Conservation (phyloP, 257 asterid genomes). For the Verbena officinalis region DNA sequence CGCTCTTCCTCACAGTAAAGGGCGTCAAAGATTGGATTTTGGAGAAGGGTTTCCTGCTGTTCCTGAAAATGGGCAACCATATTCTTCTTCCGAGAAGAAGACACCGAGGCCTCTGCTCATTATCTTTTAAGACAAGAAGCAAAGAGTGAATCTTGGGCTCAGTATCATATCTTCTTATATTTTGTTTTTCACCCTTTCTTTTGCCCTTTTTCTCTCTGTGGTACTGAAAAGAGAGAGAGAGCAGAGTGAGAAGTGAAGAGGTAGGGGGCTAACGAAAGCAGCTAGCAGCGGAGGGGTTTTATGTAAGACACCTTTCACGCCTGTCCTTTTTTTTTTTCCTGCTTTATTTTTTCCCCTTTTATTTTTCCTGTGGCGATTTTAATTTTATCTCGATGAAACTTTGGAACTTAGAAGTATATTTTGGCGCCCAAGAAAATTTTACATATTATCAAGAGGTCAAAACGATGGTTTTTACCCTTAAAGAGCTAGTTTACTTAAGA, state of each 20-base stretch:
- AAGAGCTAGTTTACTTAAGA: no score
- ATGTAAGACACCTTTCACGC: conserved; percentile 77
- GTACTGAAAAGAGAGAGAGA: conserved; percentile 7
- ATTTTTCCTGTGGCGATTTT: conserved; percentile 13
- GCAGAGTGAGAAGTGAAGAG: conserved; percentile 22
- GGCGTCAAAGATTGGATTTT: conserved; percentile 66
- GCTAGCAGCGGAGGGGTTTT: conserved; percentile 58
- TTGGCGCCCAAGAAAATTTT: conserved; percentile 40
- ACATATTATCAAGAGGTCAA: conserved; percentile 11
- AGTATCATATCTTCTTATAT: conserved; percentile 46
- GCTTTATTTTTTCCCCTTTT: conserved; percentile 8
- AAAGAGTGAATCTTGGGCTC: conserved; percentile 56
- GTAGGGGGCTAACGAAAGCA: conserved; percentile 34
- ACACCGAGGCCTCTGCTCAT: conserved; percentile 61
- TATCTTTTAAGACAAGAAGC: conserved; percentile 48
- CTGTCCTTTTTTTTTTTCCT: conserved; percentile 50
- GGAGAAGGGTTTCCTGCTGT: conserved; percentile 47
- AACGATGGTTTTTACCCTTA: conserved; percentile 20
- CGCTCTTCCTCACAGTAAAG: conserved; percentile 83
- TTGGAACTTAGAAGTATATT: conserved; percentile 15
- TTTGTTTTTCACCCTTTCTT: conserved; percentile 21
- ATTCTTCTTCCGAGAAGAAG: conserved; percentile 76
- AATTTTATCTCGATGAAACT: conserved; percentile 20
- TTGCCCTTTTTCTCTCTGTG: conserved; percentile 17
- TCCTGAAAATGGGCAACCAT: conserved; percentile 56